Conservation (phyloP, 2,329 filamentous ascomycete genomes). For the Cryphonectria radicalis region DNA sequence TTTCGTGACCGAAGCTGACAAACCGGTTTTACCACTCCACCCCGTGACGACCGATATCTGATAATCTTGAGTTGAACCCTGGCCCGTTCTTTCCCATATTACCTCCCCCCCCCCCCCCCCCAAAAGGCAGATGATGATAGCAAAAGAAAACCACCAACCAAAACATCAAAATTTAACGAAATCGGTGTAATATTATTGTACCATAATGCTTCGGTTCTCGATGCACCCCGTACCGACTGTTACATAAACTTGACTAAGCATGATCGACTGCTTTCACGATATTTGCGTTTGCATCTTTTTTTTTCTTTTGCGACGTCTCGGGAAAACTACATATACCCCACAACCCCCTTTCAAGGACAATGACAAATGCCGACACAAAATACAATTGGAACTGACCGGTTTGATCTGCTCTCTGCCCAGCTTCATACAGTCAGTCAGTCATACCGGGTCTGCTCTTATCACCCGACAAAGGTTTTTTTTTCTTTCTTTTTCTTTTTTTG, state of each 20-base stretch:
- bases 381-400: not conserved
- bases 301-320: not conserved
- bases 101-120: not conserved
- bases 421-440: not conserved
- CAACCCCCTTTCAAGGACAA: not conserved
- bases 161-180: slow-evolving; percentile 1
- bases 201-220: not conserved
- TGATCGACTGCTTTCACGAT: not conserved
- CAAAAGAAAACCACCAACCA: not conserved
- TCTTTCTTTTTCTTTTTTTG: too few species aligned
- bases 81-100: not conserved
- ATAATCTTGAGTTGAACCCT: too few species aligned
- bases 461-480: not conserved
- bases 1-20: too few species aligned
- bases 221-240: not conserved
- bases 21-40: too few species aligned
- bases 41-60: too few species aligned
- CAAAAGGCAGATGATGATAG: not conserved
- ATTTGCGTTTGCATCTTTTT: not conserved
- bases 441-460: not conserved
- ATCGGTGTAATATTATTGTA: not conserved
- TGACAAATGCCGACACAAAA: not conserved
- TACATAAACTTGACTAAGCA: not conserved
- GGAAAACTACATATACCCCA: not conserved
- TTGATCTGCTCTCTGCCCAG: not conserved